Evolutionary conservation across 495 filamentous ascomycete species (phyloP), one percentile per base, ranked within the genome.

Genomic region (Trypethelium eluteriae): DNA sequence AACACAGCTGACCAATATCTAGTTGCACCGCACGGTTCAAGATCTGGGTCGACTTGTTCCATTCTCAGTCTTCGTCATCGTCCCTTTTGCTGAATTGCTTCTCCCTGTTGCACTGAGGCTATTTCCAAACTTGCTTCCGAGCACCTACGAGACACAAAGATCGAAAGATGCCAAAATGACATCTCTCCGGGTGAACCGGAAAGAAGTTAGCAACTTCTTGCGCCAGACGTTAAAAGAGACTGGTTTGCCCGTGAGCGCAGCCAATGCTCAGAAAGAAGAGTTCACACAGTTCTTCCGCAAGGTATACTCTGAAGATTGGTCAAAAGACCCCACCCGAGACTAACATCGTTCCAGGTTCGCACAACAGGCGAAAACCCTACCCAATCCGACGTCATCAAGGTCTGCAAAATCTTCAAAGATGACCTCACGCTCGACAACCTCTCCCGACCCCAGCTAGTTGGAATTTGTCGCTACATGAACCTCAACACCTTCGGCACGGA

Each of bases 391-490:
- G 89, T 99, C 68, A 96, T 99, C 79, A 96, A 93, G 79, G 94
- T 99, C 65, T 98, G 95, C 87, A 96, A 99, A 83, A 88, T 96
- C 73, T 99, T 99, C 83, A 96, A 94, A 78, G 94, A 99, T 77
- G 94, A 99, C 75, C 73, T 99, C 67, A 99, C 94, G 0, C 84
- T 99, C 16, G 94, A 99, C 85, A 98, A 98, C 76, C 79, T 99
- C 71, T 97, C 93, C 2, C 85, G 94, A 62, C 93, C 94, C 18
- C 94, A 99, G 75, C 81, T 99, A 44, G 94, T 99, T 35, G 96
- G 86, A 46, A 99, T 99, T 84, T 96, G 93, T 81, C 89, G 91
- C 18, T 99, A 99, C 79, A 91, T 99, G 87, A 98, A 97, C 77
- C 82, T 99, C 50, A 95, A 92, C 79, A 91, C 90, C 4, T 96